phyloP scores from a whole-genome alignment of 148 eudicot genomes.

The Vaccinium macrocarpon region DNA sequence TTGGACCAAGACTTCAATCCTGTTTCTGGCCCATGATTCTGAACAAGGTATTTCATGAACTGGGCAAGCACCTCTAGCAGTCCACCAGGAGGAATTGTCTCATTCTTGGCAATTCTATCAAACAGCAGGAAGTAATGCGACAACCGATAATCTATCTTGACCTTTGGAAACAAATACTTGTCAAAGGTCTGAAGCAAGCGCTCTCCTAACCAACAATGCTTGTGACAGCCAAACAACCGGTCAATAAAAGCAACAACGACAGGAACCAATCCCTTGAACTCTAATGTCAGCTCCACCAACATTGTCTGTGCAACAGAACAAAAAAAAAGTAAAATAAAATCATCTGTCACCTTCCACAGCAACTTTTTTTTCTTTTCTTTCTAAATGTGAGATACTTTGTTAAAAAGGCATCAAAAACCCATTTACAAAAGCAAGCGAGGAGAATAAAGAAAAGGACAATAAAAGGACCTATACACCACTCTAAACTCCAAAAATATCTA shows the following conservation, averaged over 20 bases:
- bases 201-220: slow-evolving; percentile 79
- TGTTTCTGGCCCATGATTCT: slow-evolving; percentile 77
- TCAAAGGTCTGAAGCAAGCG: slow-evolving; percentile 78
- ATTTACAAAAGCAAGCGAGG: too few relatives aligned
- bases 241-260: slow-evolving; percentile 62
- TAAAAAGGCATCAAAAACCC: too few relatives aligned
- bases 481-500: too few relatives aligned
- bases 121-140: slow-evolving; percentile 71
- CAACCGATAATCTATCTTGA: slow-evolving; percentile 53
- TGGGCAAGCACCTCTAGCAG: slow-evolving; percentile 66
- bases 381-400: too few relatives aligned
- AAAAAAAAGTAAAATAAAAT: neutral
- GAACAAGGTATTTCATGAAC: slow-evolving; percentile 55
- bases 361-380: too few relatives aligned
- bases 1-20: slow-evolving; percentile 84
- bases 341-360: neutral
- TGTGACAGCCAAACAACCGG: slow-evolving; percentile 67
- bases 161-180: slow-evolving; percentile 64
- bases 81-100: slow-evolving; percentile 65
- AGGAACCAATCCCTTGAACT: slow-evolving; percentile 73
- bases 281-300: slow-evolving; percentile 61
- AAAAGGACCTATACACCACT: too few relatives aligned
- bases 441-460: too few relatives aligned
- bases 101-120: slow-evolving; percentile 72
- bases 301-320: slow-evolving; percentile 50